Evolutionary conservation across 495 filamentous ascomycete genomes (phyloP).

Genomic region (Acidomyces sp.): DNA sequence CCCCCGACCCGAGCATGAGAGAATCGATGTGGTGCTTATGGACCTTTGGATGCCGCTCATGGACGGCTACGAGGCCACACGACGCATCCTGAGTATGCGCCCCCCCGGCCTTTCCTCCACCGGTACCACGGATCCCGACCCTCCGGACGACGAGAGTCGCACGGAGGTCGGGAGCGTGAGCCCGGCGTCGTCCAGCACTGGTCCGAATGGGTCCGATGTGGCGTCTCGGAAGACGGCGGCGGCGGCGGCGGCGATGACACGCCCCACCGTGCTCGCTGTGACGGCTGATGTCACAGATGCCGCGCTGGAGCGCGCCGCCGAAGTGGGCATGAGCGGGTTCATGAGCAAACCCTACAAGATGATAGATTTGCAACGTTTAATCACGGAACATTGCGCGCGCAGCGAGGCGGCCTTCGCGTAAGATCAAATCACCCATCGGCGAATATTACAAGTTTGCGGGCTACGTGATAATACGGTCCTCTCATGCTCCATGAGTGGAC

Average conservation of each 20-base stretch:
- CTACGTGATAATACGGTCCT: too few species aligned
- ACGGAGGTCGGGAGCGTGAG: too few species aligned
- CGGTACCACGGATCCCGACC: too few species aligned
- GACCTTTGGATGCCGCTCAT: slow-evolving; percentile 80
- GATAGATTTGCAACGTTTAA: slow-evolving; percentile 53
- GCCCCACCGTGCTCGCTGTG: slow-evolving; percentile 54
- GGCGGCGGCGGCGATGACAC: too few species aligned
- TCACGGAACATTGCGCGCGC: slow-evolving; percentile 44
- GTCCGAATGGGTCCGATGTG: too few species aligned
- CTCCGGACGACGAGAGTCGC: too few species aligned
- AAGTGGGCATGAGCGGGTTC: slow-evolving; percentile 62
- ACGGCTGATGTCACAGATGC: slow-evolving; percentile 65
- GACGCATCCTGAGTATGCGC: slow-evolving; percentile 44
- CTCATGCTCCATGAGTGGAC: too few species aligned
- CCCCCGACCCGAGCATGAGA: slow-evolving; percentile 19
- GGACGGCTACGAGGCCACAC: slow-evolving; percentile 68
- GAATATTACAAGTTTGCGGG: too few species aligned
- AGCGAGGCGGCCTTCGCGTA: slow-evolving; percentile 1
- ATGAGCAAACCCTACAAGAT: slow-evolving; percentile 72
- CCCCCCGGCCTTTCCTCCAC: too few species aligned
- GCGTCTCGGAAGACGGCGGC: too few species aligned
- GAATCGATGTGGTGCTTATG: slow-evolving; percentile 62
- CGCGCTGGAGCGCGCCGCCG: slow-evolving; percentile 47
- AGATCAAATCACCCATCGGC: too few species aligned
- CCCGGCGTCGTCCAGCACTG: too few species aligned